Conservation (phyloP, 495 filamentous ascomycete species). For the Lentithecium fluviatile region DNA sequence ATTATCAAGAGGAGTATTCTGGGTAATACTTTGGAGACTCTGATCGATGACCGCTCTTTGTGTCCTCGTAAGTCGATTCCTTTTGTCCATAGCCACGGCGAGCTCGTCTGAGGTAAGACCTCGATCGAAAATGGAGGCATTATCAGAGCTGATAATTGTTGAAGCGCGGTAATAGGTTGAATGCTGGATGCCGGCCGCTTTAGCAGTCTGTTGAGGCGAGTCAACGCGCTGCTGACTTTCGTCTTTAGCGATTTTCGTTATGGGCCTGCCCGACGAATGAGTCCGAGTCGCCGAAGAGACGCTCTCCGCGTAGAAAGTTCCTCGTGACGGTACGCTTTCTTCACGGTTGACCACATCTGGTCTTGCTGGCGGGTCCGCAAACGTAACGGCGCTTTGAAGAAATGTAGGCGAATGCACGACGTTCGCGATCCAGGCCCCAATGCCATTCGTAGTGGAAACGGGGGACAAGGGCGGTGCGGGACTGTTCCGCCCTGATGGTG, state of each 20-base stretch:
- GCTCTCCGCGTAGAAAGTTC: slow-evolving; percentile 6
- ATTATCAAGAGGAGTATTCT: background rate
- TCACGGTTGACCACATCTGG: background rate
- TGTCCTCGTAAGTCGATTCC: background rate
- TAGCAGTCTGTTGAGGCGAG: no score
- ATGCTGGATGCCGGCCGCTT: no score
- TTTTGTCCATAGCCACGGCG: background rate
- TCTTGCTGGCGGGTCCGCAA: background rate
- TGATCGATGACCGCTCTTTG: slow-evolving; percentile 15
- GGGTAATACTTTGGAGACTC: background rate
- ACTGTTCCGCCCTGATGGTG: background rate
- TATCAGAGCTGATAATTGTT: background rate
- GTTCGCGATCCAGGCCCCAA: background rate
- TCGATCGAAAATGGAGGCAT: background rate
- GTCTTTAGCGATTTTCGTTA: background rate
- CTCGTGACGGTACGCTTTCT: background rate
- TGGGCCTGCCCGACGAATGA: background rate
- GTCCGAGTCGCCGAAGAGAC: background rate
- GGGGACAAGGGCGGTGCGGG: background rate
- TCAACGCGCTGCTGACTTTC: no score
- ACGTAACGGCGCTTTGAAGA: background rate
- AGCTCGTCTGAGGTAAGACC: slow-evolving; percentile 8
- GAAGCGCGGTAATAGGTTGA: background rate
- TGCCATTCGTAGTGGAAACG: background rate
- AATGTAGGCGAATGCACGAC: background rate